These are phyloP conservation scores for Soucietia sequanensis DNA, from an alignment of 805 yeast genomes.

Conservation along the genomic window DNA sequence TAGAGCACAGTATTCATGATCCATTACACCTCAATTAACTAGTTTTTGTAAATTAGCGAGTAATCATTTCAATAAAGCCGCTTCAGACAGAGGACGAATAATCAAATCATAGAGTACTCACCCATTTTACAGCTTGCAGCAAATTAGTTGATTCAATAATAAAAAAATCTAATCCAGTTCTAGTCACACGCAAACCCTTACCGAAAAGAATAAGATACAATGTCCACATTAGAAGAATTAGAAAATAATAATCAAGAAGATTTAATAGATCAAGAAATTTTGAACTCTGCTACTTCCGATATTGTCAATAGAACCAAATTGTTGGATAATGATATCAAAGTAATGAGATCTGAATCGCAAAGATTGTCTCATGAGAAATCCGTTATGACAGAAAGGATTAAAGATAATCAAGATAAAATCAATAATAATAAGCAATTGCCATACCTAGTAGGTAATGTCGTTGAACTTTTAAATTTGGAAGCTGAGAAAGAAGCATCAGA, in stretches of 20 bases:
- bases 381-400: constrained; percentile 89
- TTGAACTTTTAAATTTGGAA: constrained; percentile 85
- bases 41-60: too few species aligned
- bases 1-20: too few species aligned
- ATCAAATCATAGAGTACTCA: too few species aligned
- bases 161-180: too few species aligned
- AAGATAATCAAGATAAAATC: constrained; percentile 94
- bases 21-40: too few species aligned
- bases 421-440: constrained; percentile 95
- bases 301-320: constrained; percentile 81
- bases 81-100: too few species aligned
- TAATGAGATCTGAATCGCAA: constrained; percentile 88
- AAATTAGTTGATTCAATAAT: too few species aligned
- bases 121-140: too few species aligned
- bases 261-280: constrained; percentile 79
- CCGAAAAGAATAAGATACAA: constrained; percentile 21
- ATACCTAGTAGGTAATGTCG: constrained; percentile 93
- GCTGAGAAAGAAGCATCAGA: constrained; percentile 79
- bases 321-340: constrained; percentile 91
- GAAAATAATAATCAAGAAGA: constrained; percentile 51
- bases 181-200: too few species aligned
- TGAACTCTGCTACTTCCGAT: constrained; percentile 75
- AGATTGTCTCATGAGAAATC: constrained; percentile 89
- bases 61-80: too few species aligned
- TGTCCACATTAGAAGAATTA: constrained; percentile 86